Evolutionary conservation across 1,284 basidiomycete genomes (phyloP).

Genomic region (Cutaneotrichosporon daszewskae): DNA sequence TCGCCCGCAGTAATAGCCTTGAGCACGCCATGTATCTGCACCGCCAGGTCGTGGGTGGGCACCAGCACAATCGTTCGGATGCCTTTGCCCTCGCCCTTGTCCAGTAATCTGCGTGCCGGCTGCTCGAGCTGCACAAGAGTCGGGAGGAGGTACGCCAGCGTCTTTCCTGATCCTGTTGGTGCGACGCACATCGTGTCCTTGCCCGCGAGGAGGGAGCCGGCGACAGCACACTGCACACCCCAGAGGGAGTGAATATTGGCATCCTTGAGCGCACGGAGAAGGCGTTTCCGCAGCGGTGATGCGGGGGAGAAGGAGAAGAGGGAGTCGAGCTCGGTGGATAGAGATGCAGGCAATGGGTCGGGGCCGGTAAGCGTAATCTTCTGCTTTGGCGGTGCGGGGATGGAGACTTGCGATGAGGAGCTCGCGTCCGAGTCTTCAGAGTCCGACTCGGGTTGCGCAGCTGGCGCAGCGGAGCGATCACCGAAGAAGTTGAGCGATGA

Average conservation of each 20-base stretch:
- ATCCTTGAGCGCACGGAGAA: constrained; percentile 21
- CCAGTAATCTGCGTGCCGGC: constrained; percentile 51
- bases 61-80: constrained; percentile 76
- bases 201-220: constrained; percentile 49
- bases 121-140: constrained; percentile 62
- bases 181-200: constrained; percentile 85
- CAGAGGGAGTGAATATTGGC: constrained; percentile 32
- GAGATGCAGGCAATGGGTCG: constrained; percentile 40
- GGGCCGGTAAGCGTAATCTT: constrained; percentile 45
- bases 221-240: constrained; percentile 42
- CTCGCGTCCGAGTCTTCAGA: constrained; percentile 19
- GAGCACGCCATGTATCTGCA: constrained; percentile 89
- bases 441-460: constrained; percentile 27
- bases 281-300: constrained; percentile 27
- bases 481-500: constrained; percentile 82
- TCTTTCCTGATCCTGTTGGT: constrained; percentile 92
- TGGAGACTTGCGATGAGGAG: constrained; percentile 13
- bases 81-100: constrained; percentile 53
- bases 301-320: constrained; percentile 23
- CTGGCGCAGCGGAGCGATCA: constrained; percentile 52
- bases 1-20: constrained; percentile 59
- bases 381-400: constrained; percentile 40
- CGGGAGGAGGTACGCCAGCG: constrained; percentile 79
- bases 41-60: constrained; percentile 92
- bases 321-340: constrained; percentile 38